These are phyloP conservation scores for Krasilnikovozyma curviuscula DNA, from an alignment of 768 basidiomycete genomes.

Conservation along the genomic window DNA sequence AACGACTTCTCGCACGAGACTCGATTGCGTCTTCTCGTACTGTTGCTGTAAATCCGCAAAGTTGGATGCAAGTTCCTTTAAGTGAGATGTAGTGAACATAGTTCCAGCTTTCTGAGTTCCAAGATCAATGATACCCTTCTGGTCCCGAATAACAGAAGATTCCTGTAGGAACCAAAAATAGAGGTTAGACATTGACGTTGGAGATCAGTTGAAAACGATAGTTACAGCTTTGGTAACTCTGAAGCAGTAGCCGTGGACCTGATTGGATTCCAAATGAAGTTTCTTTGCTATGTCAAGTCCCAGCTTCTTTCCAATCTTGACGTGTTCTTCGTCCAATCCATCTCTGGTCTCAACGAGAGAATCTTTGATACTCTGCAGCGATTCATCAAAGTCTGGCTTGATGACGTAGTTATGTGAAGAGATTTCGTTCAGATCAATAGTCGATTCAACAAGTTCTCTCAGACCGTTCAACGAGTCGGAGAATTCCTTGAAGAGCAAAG, in stretches of 20 bases:
- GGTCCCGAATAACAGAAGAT: constrained; percentile 43
- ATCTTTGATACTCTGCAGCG: constrained; percentile 46
- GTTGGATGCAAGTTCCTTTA: constrained; percentile 54
- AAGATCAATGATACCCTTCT: constrained; percentile 59
- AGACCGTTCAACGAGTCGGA: constrained; percentile 51
- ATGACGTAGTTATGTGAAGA: constrained; percentile 62
- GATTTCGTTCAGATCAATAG: constrained; percentile 72
- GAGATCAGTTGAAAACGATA: not conserved
- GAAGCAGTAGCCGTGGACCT: constrained; percentile 78
- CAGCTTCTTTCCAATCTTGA: constrained; percentile 45
- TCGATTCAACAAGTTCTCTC: constrained; percentile 84
- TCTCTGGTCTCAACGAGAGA: constrained; percentile 55
- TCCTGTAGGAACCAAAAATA: constrained; percentile 38
- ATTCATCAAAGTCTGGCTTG: constrained; percentile 71
- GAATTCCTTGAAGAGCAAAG: constrained; percentile 35
- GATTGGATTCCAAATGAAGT: constrained; percentile 79
- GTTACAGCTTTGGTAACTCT: constrained; percentile 69
- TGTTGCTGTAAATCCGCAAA: constrained; percentile 45
- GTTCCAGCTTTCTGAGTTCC: constrained; percentile 68
- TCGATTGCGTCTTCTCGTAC: constrained; percentile 58
- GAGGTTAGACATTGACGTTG: not conserved
- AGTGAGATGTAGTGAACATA: constrained; percentile 61
- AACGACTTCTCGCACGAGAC: constrained; percentile 79
- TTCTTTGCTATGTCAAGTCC: constrained; percentile 80
- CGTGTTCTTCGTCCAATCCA: constrained; percentile 64